A percentile compares a stretch with the other conserved stretches of the same genome.
Conservation (phyloP, 441 rosid species). For the Euphorbia schlechtendalii region DNA sequence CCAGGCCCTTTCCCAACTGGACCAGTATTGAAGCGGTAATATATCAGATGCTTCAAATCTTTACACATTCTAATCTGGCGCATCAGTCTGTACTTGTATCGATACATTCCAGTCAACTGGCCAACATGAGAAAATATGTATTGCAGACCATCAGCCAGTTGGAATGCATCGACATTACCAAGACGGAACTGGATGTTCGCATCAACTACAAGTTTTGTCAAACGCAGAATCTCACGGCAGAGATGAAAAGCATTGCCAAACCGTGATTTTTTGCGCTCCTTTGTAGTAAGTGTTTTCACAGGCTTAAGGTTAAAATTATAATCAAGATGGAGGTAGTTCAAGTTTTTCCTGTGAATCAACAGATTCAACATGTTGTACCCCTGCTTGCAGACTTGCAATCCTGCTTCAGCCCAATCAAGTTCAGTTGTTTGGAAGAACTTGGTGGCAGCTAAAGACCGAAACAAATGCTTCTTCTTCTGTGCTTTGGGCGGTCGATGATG, state of each 20-base stretch:
- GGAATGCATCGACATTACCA: slow-evolving; percentile 97
- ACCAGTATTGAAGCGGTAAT: slow-evolving; percentile 94
- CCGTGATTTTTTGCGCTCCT: slow-evolving; percentile 94
- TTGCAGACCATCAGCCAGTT: slow-evolving; percentile 93
- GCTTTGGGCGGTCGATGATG: slow-evolving; percentile 99
- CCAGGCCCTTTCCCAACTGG: slow-evolving; percentile 99
- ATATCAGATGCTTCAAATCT: slow-evolving; percentile 88
- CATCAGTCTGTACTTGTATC: slow-evolving; percentile 93
- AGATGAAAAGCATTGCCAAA: slow-evolving; percentile 99
- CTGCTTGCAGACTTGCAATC: slow-evolving; percentile 96
- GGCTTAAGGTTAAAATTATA: slow-evolving; percentile 95
- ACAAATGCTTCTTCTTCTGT: slow-evolving; percentile 95
- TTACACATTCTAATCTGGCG: slow-evolving; percentile 97
- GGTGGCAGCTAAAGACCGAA: slow-evolving; percentile 87
- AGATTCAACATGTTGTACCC: slow-evolving; percentile 96
- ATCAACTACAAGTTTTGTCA: slow-evolving; percentile 96
- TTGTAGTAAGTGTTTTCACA: slow-evolving; percentile 93
- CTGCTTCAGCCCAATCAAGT: slow-evolving; percentile 98
- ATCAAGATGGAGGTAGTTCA: slow-evolving; percentile 90
- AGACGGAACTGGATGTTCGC: slow-evolving; percentile 93
- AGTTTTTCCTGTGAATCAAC: slow-evolving; percentile 84
- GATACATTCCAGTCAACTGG: slow-evolving; percentile 96
- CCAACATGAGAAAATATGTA: slow-evolving; percentile 97
- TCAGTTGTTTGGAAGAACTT: slow-evolving; percentile 97
- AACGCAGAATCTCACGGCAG: slow-evolving; percentile 91